Evolutionary conservation across 768 basidiomycete genomes (phyloP).

Genomic region (Cyclocybe cylindracea): DNA sequence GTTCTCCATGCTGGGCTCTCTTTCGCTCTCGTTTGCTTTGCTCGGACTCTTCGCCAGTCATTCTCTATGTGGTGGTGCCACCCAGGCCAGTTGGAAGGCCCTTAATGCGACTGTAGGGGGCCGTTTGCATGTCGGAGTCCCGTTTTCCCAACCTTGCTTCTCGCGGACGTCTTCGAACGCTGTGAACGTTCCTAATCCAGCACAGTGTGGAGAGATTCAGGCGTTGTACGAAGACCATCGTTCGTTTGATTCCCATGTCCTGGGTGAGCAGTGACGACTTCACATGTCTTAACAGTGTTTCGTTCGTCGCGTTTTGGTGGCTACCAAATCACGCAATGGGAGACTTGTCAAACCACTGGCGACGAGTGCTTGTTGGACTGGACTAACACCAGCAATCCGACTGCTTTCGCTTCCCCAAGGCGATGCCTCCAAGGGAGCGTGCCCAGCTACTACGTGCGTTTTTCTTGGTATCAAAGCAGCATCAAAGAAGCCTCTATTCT

Average conservation of each 20-base stretch:
- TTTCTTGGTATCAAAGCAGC: background rate
- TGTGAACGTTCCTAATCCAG: background rate
- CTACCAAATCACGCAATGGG: conserved; percentile 33
- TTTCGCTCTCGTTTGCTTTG: too few species aligned
- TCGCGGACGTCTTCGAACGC: background rate
- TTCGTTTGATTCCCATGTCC: background rate
- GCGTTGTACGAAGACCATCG: conserved; percentile 15
- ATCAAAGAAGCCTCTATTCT: conserved; percentile 8
- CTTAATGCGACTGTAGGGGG: conserved; percentile 12
- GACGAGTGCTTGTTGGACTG: conserved; percentile 37
- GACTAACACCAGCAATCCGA: conserved; percentile 17
- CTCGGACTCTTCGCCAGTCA: too few species aligned
- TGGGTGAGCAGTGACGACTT: background rate
- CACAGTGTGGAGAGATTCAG: conserved; percentile 12
- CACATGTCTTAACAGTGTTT: conserved; percentile 4
- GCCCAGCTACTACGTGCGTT: conserved; percentile 28
- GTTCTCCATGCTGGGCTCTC: too few species aligned
- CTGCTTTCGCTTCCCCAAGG: conserved; percentile 17
- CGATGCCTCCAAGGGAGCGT: conserved; percentile 29
- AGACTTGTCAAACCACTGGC: conserved; percentile 35
- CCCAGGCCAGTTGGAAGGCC: conserved; percentile 5
- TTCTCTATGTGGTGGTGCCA: background rate
- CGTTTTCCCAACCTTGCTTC: conserved; percentile 18
- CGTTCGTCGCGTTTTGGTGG: conserved; percentile 9
- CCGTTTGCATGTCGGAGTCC: conserved; percentile 11